These are phyloP conservation scores for Conringia planisiliqua DNA, from an alignment of 345 rosid species.

Conservation along the genomic window DNA sequence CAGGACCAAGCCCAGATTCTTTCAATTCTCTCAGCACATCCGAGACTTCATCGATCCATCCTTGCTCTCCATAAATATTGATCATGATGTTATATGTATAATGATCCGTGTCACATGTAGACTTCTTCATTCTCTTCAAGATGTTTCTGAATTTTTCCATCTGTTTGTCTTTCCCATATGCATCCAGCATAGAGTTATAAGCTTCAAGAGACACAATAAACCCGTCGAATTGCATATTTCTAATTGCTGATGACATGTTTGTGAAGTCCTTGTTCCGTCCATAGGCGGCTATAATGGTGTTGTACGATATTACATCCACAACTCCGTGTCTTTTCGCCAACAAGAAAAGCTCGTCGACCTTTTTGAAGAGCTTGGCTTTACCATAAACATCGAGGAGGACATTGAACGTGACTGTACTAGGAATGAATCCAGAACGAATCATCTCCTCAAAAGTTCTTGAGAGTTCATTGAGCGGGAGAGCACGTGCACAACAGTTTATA, in stretches of 20 bases:
- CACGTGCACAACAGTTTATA: slow-evolving; percentile 84
- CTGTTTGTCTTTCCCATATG: slow-evolving; percentile 77
- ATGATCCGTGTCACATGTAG: slow-evolving; percentile 49
- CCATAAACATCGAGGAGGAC: slow-evolving; percentile 82
- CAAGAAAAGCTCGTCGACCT: slow-evolving; percentile 54
- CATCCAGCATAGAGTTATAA: slow-evolving; percentile 79
- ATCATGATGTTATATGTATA: slow-evolving; percentile 88
- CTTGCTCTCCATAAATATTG: slow-evolving; percentile 76
- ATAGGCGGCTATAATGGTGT: slow-evolving; percentile 76
- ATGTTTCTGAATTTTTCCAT: slow-evolving; percentile 68
- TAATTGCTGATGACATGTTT: slow-evolving; percentile 60
- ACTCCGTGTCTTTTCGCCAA: slow-evolving; percentile 64
- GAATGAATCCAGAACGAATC: slow-evolving; percentile 63
- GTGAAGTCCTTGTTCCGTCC: slow-evolving; percentile 56
- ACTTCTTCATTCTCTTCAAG: slow-evolving; percentile 65
- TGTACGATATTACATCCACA: slow-evolving; percentile 79
- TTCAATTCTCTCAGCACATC: slow-evolving; percentile 58
- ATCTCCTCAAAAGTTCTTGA: slow-evolving; percentile 70
- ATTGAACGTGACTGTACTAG: slow-evolving; percentile 62
- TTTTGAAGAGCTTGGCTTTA: slow-evolving; percentile 73
- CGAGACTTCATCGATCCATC: slow-evolving; percentile 77
- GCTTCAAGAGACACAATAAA: slow-evolving; percentile 90
- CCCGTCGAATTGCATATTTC: slow-evolving; percentile 78
- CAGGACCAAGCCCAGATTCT: slow-evolving; percentile 63
- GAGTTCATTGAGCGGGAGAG: slow-evolving; percentile 73